phyloP scores from a whole-genome alignment of 208 protist species.

The Crithidia thermophila region DNA sequence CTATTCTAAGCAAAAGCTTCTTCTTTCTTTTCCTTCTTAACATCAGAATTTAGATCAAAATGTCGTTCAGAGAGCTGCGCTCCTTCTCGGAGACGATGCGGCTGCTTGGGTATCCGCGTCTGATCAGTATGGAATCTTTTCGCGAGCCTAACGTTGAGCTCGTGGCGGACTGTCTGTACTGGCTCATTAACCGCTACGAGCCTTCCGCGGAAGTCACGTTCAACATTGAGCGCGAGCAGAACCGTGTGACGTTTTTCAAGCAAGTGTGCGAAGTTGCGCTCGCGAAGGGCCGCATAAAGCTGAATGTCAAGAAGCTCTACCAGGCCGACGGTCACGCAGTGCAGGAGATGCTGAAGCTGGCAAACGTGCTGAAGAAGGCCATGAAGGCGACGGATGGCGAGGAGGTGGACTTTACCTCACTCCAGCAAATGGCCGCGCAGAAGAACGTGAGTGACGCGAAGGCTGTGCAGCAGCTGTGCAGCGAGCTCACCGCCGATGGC shows the following conservation, averaged over 20 bases:
- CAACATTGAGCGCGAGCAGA: conserved; percentile 88
- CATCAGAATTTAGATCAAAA: conserved; percentile 27
- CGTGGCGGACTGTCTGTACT: conserved; percentile 93
- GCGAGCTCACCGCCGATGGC: conserved; percentile 88
- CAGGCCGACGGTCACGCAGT: conserved; percentile 95
- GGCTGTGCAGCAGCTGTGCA: conserved; percentile 88
- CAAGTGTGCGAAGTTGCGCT: conserved; percentile 85
- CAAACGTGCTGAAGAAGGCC: conserved; percentile 89
- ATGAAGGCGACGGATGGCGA: conserved; percentile 79
- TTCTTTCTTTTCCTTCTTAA: neutral
- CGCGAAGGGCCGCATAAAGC: conserved; percentile 89
- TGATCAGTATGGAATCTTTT: conserved; percentile 97
- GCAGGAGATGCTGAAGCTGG: conserved; percentile 96
- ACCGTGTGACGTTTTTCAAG: conserved; percentile 95
- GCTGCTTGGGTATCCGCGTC: conserved; percentile 93
- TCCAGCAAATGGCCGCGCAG: conserved; percentile 88
- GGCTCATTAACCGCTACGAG: conserved; percentile 94
- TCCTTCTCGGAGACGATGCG: conserved; percentile 97
- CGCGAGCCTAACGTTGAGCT: conserved; percentile 96
- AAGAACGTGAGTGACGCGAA: conserved; percentile 86
- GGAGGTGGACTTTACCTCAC: conserved; percentile 70
- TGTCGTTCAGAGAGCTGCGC: conserved; percentile 94
- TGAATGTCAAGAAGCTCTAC: conserved; percentile 96
- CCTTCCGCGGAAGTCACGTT: conserved; percentile 91
- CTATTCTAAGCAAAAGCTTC: neutral